Base-by-base conservation (phyloP, 108 stramenopile genomes). In the Schizochytrium sp. region DNA sequence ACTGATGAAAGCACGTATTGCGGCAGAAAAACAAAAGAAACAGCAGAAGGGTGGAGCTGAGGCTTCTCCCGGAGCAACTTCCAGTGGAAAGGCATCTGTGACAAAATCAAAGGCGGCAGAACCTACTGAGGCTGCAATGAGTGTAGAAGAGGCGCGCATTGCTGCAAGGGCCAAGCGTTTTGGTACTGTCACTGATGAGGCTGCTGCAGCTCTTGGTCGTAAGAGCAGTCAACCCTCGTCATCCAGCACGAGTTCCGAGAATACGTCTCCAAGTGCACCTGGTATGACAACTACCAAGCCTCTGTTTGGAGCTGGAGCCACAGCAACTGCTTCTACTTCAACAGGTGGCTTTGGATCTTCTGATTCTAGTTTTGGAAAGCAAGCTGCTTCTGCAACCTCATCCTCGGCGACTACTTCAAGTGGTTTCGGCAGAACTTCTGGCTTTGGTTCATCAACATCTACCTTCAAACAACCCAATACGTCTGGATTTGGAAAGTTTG, bases 81-180 rank as follows among this genome's bases (percentile, higher is more conserved):
- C 76, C 76, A n/a, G 72, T 15, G 42, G 42, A 15, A 49, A 83
- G 15, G 50, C 19, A 38, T 83, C 76, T 28, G 15, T 83, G 50
- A 55, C 76, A 47, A 83, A 55, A 38, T n/a, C 76, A 47, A 83
- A 83, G 53, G 50, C 76, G n/a, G 76, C 76, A 2, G 76, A 17
- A 5, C 50, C 73, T 17, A 50, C 46, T 5, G 73, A 38, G 28
- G 59, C 59, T n/a, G 59, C 19, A 1, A 17, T 28, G 28, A 28
- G 28, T 1, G 44, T 38, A 2, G 76, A 83, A 7, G 8, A 83
- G 76, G 76, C 49, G 5, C 47, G 53, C 50, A 49, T 83, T 55
- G 76, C 76, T 17, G 76, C 76, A 55, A 47, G 76, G 28, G 76
- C 76, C 15, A 55, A 83, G 76, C 45, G 76, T 47, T 83, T 83